These are phyloP conservation scores for Clavulina sp. DNA, from an alignment of 768 basidiomycete genomes.

Conservation along the genomic window DNA sequence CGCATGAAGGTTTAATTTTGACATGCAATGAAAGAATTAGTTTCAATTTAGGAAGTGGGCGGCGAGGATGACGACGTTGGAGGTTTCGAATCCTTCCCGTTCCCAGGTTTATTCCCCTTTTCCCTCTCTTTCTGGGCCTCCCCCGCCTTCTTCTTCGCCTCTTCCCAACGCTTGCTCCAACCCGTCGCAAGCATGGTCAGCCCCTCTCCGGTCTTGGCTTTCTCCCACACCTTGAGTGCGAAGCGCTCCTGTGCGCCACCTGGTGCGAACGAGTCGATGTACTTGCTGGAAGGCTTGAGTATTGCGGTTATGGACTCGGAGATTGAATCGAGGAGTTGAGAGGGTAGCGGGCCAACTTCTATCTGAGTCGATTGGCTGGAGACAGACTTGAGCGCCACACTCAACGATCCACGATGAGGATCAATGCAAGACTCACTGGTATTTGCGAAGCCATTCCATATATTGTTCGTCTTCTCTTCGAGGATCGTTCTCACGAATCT, in stretches of 20 bases:
- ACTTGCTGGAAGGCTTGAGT: neutral
- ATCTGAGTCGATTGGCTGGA: neutral
- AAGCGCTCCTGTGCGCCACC: slow-evolving; percentile 2
- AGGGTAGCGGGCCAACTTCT: neutral
- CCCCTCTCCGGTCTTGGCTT: neutral
- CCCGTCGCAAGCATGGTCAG: neutral
- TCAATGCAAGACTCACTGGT: neutral
- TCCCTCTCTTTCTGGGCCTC: no score
- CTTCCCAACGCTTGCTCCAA: neutral
- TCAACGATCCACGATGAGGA: neutral
- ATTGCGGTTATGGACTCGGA: neutral
- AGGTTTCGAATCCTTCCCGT: no score
- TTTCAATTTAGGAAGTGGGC: no score
- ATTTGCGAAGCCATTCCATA: neutral
- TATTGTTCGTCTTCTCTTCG: neutral
- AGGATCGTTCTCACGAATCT: neutral
- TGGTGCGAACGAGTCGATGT: neutral
- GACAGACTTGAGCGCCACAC: neutral
- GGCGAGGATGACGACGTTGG: no score
- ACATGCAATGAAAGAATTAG: no score
- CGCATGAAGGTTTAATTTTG: no score
- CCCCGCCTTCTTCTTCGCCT: neutral
- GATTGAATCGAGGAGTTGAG: neutral
- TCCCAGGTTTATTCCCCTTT: no score
- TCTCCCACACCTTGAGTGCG: neutral